A percentile compares a stretch with the other conserved stretches of the same genome.
Evolutionary conservation across 1,139 yeast genomes (phyloP).

Genomic region (Yamadazyma triangularis): DNA sequence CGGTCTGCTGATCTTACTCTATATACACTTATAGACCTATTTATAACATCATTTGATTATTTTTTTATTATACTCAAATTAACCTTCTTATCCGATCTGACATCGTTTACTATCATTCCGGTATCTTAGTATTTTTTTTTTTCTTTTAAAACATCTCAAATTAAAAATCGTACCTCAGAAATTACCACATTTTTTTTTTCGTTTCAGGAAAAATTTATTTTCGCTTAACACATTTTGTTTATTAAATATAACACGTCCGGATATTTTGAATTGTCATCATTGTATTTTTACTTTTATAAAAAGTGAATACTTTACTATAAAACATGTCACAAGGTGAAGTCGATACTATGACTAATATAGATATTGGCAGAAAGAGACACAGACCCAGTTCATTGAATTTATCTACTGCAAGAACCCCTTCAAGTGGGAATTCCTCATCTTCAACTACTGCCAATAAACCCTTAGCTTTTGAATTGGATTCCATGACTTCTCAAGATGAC

Average conservation of each 20-base stretch:
- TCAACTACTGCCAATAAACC: not conserved
- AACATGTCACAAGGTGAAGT: conserved; percentile 17
- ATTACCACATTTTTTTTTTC: not conserved
- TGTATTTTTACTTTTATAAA: too few relatives aligned
- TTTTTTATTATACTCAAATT: too few relatives aligned
- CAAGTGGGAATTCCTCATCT: too few relatives aligned
- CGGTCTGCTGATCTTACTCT: too few relatives aligned
- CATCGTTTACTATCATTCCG: too few relatives aligned
- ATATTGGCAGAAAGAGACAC: conserved; percentile 14
- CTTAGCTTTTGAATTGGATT: not conserved
- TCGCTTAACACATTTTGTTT: not conserved
- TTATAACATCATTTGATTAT: too few relatives aligned
- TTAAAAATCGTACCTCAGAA: not conserved
- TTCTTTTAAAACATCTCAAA: too few relatives aligned
- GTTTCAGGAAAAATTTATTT: not conserved
- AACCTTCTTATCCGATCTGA: too few relatives aligned
- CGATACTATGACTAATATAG: conserved; percentile 12
- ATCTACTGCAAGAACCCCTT: conserved; percentile 4
- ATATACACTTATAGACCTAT: too few relatives aligned
- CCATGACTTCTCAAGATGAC: not conserved
- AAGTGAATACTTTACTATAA: too few relatives aligned
- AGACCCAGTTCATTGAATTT: conserved; percentile 23
- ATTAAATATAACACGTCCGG: not conserved
- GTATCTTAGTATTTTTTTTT: too few relatives aligned
- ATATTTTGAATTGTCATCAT: not conserved